Evolutionary conservation across 768 basidiomycete species (phyloP), one percentile per base, ranked within the genome.

Genomic region (Boletus reticuloceps): DNA sequence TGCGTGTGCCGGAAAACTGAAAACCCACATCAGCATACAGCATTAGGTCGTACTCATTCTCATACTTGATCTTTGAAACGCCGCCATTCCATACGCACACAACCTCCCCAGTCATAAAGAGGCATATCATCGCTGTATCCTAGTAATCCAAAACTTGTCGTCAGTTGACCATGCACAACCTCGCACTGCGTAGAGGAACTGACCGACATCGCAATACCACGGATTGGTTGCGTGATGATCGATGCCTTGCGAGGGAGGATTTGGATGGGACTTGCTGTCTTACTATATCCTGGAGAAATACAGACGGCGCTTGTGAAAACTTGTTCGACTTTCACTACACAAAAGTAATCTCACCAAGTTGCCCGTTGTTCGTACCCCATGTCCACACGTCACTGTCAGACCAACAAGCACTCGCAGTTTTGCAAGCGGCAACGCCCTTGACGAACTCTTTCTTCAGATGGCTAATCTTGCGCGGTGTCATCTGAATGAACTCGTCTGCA

Each of bases 321-420:
- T 9, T 1, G 27, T 3, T 5, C 32, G 5, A 20, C 14, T n/a
- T n/a, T 1, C 12, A 22, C 19, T 10, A 12, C 11, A 48, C 46
- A 32, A 22, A 19, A 11, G 29, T 8, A 47, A 42, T 42, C 79
- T 50, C 56, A 85, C 94, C 95, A 5, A 98, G 78, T 68, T 99
- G 97, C 1, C 97, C 97, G 40, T 79, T 81, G 69, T 98, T 97
- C 25, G 88, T 91, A 0, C 97, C 97, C 94, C 94, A 98, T 0
- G 92, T 93, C 68, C 81, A 94, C 2, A 93, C 80, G 41, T 83
- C 75, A 11, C 69, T 70, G 5, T 74, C 74, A 0, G 93, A 94
- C 91, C 92, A 97, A 70, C 93, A 95, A 6, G 85, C 93, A 14
- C 91, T 94, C 16, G 93, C 88, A 20, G 81, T 84, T 66, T 91